phyloP scores from a whole-genome alignment of 2,329 filamentous ascomycete genomes.

The Penicillium occitanis region DNA sequence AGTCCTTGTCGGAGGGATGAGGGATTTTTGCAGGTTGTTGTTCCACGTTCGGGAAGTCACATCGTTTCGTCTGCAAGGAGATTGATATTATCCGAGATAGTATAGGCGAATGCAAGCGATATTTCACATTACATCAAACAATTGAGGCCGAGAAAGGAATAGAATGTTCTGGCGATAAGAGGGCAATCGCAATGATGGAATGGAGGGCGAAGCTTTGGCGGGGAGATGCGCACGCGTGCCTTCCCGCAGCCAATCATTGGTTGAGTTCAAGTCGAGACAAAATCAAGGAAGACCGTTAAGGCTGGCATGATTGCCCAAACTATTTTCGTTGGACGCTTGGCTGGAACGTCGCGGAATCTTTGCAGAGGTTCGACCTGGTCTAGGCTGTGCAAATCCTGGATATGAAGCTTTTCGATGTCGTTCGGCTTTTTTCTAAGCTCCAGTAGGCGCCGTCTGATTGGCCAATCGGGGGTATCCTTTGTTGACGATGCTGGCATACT shows the following conservation, averaged over 20 bases:
- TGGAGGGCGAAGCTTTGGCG: background rate
- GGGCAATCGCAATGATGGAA: background rate
- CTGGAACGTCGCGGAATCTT: background rate
- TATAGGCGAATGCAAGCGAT: background rate
- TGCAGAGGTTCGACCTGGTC: background rate
- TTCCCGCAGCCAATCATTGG: slow-evolving; percentile 6
- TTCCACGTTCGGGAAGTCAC: background rate
- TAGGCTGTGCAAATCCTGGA: slow-evolving; percentile 3
- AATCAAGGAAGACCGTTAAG: background rate
- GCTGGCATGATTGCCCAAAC: background rate
- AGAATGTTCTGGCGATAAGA: slow-evolving; percentile 2
- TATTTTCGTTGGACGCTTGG: background rate
- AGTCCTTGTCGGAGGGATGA: background rate
- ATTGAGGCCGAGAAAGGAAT: background rate
- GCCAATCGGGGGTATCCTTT: background rate
- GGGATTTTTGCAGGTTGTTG: slow-evolving; percentile 2
- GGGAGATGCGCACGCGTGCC: background rate
- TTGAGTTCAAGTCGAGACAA: background rate
- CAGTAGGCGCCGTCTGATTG: background rate
- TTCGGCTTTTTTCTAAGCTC: background rate
- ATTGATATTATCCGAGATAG: background rate
- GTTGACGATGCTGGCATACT: background rate
- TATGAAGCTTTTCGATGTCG: slow-evolving; percentile 4
- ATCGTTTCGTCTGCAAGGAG: background rate
- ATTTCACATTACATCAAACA: background rate